Evolutionary conservation across 805 yeast species (phyloP), one percentile per base, ranked within the genome.

Genomic region (Metschnikowia lunata): DNA sequence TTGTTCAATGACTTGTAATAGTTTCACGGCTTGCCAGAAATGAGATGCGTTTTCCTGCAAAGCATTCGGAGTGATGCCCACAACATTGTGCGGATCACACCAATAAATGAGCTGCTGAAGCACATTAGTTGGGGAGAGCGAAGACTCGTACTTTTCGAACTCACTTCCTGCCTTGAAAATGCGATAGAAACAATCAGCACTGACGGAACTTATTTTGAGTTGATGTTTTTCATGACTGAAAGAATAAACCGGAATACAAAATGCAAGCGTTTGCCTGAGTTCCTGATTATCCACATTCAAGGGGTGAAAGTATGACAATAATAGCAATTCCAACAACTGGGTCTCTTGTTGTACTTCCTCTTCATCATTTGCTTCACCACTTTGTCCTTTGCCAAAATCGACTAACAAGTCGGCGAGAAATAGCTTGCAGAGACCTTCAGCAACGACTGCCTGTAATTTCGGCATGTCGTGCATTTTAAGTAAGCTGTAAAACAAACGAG

Each of bases 181-280:
- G 54, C 93, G 69, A 43, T 70, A 66, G 33, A 86, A 63, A 3
- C 86, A 79, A 62, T 85, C 91, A 4, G 82, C 79, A 28, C 84
- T 81, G 26, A 85, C 74, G 29, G 78, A 64, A 7, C 82, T 74
- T 56, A 89, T 64, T 47, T 82, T 71, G 39, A 72, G 75, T 60
- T 88, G 97, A 59, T 89, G 95, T 13, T 67, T 66, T 0, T 72
- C 68, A 55, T 83, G 89, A 30, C 95, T 85, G 57, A 80, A 85
- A 32, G 93, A 82, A 60, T 86, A 88, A 0, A 86, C 95, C 0
- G 97, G 97, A 13, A 90, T 72, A 60, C 96, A 89, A 57, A 87
- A 90, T 8, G 93, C 79, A 47, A 90, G 75, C 0, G 86, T 85
- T 61, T 90, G 97, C 38, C 82, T 72, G 48, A 90, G 68, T 12